Evolutionary conservation across 139 green algal genomes (phyloP).

Genomic region (Eudorina sp.): DNA sequence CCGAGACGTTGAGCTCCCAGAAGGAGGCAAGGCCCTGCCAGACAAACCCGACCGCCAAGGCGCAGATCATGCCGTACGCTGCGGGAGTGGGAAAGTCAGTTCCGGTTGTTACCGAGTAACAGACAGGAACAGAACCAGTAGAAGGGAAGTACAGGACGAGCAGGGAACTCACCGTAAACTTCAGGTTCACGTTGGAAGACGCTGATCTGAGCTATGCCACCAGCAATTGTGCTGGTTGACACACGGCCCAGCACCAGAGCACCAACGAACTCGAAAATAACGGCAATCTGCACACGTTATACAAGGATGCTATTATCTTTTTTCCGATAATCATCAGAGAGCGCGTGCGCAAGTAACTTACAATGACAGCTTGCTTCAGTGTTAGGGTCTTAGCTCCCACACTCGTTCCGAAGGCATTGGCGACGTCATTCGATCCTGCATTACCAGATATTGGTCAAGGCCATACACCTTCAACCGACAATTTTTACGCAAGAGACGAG

Average conservation of each 20-base stretch:
- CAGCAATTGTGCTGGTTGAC: conserved; percentile 57
- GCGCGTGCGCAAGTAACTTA: no score
- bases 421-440: conserved; percentile 52
- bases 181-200: neutral
- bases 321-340: no score
- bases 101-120: no score
- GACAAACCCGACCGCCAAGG: conserved; percentile 50
- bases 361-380: conserved; percentile 54
- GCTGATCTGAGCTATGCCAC: neutral
- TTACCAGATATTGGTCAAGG: neutral
- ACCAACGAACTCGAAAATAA: conserved; percentile 58
- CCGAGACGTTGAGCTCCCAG: conserved; percentile 70
- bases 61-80: conserved; percentile 69
- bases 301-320: neutral
- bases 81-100: no score
- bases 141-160: neutral
- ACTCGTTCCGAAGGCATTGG: conserved; percentile 57
- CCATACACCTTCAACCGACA: no score
- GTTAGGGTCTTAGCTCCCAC: conserved; percentile 72
- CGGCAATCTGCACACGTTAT: neutral
- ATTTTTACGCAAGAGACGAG: no score
- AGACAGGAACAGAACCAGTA: neutral
- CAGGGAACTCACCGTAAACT: neutral
- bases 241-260: conserved; percentile 61
- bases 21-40: conserved; percentile 63